These are phyloP conservation scores for Ophiostoma ulmi DNA, from an alignment of 2,329 filamentous ascomycete species.

Conservation along the genomic window DNA sequence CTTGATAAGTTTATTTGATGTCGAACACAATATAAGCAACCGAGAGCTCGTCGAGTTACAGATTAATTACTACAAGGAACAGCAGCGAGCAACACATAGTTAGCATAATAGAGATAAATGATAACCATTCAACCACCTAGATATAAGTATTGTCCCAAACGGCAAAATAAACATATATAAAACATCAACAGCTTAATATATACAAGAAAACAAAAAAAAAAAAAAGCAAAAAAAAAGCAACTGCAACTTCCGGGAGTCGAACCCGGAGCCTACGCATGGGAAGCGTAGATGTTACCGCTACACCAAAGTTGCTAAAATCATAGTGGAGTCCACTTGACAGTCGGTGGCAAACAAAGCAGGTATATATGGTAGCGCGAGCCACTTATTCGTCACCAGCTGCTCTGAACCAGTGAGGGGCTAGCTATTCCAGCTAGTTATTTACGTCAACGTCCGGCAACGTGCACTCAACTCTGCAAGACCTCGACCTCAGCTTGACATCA, in stretches of 20 bases:
- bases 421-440: neutral
- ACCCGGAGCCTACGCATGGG: conserved; percentile 33
- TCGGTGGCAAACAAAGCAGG: neutral
- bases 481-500: neutral
- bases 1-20: too few relatives aligned
- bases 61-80: too few relatives aligned
- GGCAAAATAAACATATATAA: neutral
- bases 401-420: neutral
- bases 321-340: neutral
- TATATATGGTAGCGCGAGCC: neutral
- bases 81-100: too few relatives aligned
- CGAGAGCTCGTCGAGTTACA: too few relatives aligned
- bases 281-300: conserved; percentile 33
- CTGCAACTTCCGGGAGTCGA: conserved; percentile 32
- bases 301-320: conserved; percentile 29
- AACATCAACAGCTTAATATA: neutral
- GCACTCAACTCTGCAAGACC: neutral
- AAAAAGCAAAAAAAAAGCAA: conserved; percentile 20
- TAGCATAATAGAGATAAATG: too few relatives aligned
- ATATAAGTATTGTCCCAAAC: too few relatives aligned
- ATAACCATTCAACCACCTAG: too few relatives aligned
- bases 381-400: neutral
- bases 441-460: neutral
- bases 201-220: neutral
- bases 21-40: too few relatives aligned